phyloP scores from a whole-genome alignment of 2,329 filamentous ascomycete genomes.

The Amphichorda felina region DNA sequence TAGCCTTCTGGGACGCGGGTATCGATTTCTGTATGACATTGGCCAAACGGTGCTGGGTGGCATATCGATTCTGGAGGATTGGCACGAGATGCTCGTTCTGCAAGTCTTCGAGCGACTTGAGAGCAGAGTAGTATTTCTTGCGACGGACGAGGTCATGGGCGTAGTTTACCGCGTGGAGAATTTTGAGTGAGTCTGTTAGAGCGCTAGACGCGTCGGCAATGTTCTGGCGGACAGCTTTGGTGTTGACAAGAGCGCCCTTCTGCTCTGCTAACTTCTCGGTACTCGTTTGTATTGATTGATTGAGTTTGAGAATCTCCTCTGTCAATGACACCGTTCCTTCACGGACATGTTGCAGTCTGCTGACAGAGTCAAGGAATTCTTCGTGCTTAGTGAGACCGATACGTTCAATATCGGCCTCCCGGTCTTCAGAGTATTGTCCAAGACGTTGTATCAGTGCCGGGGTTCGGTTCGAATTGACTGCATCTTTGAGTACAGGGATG shows the following conservation, averaged over 20 bases:
- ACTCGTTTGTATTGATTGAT: constrained; percentile 88
- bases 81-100: constrained; percentile 84
- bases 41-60: constrained; percentile 88
- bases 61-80: constrained; percentile 66
- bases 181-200: constrained; percentile 81
- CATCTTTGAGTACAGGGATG: constrained; percentile 89
- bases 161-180: constrained; percentile 84
- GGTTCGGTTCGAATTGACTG: constrained; percentile 62
- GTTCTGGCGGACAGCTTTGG: constrained; percentile 82
- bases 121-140: constrained; percentile 90
- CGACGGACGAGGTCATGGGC: constrained; percentile 83
- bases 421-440: constrained; percentile 65
- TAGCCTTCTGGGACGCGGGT: constrained; percentile 80
- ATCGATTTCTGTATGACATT: constrained; percentile 95
- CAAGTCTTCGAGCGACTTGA: constrained; percentile 88
- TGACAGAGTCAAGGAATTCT: constrained; percentile 88
- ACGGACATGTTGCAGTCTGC: constrained; percentile 82
- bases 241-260: constrained; percentile 90
- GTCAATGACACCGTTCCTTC: constrained; percentile 85
- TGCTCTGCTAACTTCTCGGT: constrained; percentile 90
- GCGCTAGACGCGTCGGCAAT: constrained; percentile 87
- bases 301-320: constrained; percentile 81
- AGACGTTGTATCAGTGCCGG: constrained; percentile 62
- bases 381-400: constrained; percentile 95
- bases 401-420: constrained; percentile 83